A percentile compares a stretch with the other conserved stretches of the same genome.
Evolutionary conservation across 2,329 filamentous ascomycete genomes (phyloP).

Genomic region (Xylariaceae sp.): DNA sequence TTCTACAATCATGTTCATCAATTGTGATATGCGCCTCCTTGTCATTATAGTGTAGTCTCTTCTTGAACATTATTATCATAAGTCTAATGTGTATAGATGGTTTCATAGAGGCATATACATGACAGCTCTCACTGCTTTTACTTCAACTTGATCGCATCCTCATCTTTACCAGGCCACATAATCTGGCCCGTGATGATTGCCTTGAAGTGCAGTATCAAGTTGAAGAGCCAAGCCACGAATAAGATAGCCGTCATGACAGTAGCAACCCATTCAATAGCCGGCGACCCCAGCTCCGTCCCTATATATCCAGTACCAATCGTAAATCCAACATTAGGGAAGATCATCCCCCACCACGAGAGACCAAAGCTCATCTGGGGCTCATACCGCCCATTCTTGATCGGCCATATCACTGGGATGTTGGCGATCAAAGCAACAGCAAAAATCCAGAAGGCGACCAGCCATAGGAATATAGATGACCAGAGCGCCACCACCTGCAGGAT

Average conservation of each 20-base stretch:
- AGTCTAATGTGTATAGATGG: too few species aligned
- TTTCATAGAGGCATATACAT: too few species aligned
- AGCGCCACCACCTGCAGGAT: conserved; percentile 7
- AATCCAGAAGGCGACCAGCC: conserved; percentile 16
- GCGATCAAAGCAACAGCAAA: conserved; percentile 14
- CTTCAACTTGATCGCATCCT: neutral
- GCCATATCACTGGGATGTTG: conserved; percentile 3
- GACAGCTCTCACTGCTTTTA: neutral
- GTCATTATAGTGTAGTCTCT: too few species aligned
- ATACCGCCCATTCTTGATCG: neutral
- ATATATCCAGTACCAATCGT: conserved; percentile 18
- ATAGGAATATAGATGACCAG: conserved; percentile 13
- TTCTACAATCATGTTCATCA: too few species aligned
- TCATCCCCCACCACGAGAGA: conserved; percentile 18
- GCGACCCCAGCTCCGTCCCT: conserved; percentile 12
- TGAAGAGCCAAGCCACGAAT: conserved; percentile 25
- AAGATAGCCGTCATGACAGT: conserved; percentile 16
- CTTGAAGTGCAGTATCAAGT: conserved; percentile 24
- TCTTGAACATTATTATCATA: too few species aligned
- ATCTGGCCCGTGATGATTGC: conserved; percentile 12
- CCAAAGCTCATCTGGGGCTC: conserved; percentile 14
- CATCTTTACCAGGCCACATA: neutral
- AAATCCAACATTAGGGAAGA: conserved; percentile 22
- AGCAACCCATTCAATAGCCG: conserved; percentile 17
- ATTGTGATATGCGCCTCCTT: too few species aligned